Percentiles rank a stretch among this genome's conserved stretches.
These are phyloP conservation scores for Mycena capillaripes DNA, from an alignment of 768 basidiomycete genomes.

Conservation along the genomic window DNA sequence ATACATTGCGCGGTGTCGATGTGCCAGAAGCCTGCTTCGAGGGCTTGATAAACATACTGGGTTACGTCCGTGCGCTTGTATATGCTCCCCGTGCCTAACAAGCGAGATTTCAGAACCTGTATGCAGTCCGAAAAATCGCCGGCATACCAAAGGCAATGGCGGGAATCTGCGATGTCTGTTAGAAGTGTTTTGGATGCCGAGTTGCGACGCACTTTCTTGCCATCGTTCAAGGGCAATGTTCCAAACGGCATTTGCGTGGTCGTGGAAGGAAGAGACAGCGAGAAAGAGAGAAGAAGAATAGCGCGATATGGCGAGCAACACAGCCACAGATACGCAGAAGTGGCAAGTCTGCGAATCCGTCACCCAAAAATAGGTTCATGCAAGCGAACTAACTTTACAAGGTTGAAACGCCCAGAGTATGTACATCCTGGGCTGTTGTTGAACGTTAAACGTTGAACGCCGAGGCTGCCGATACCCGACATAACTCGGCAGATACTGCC, in stretches of 20 bases:
- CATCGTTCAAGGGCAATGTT: slow-evolving; percentile 43
- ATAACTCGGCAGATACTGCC: too few species aligned
- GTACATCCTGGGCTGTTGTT: too few species aligned
- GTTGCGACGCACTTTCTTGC: slow-evolving; percentile 38
- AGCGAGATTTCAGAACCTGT: slow-evolving; percentile 14
- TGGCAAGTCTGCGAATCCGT: too few species aligned
- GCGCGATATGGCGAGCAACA: not conserved
- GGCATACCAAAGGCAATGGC: slow-evolving; percentile 61
- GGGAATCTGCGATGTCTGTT: slow-evolving; percentile 52
- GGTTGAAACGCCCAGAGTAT: too few species aligned
- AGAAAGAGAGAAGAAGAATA: not conserved
- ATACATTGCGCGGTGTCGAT: slow-evolving; percentile 63
- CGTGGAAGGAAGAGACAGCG: not conserved
- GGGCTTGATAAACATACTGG: slow-evolving; percentile 58
- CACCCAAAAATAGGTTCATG: too few species aligned
- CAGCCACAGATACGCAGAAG: too few species aligned
- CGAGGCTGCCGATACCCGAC: too few species aligned
- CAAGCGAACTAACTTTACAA: too few species aligned
- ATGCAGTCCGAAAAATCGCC: too few species aligned
- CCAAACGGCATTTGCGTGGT: slow-evolving; percentile 45
- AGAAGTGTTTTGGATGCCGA: not conserved
- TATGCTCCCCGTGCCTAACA: slow-evolving; percentile 33
- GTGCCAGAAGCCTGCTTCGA: slow-evolving; percentile 62
- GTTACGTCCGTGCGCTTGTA: slow-evolving; percentile 54
- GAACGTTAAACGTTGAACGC: too few species aligned